Base-by-base conservation (phyloP, 1,139 yeast species). In the Candida pseudoviswanathii region DNA sequence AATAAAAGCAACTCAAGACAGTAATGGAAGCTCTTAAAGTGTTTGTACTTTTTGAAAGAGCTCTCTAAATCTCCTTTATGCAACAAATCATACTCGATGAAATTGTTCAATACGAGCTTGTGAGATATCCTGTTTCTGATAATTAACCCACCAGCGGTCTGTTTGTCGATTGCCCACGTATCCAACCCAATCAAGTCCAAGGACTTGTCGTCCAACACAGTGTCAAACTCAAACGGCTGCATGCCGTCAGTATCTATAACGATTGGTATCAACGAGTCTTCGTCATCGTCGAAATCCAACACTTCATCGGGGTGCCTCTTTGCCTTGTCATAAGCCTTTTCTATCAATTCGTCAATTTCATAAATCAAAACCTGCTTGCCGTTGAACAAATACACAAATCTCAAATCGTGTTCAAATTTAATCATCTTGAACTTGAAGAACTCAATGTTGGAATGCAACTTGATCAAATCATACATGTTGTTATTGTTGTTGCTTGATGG, bases 1-100 rank as follows among this genome's bases (percentile, higher is more conserved):
- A 71, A 75, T 8, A 76, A 60, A 7, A 76, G 57, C 26, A 76
- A 58, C 51, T 76, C 81, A 37, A 76, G 61, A 46, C 79, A 72
- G 53, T 74, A 75, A 39, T 63, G 57, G 51, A 70, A 76, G 50
- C 67, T 70, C 8, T 61, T 54, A 56, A 73, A 74, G 6, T 51
- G 47, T 22, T 58, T 50, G 51, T 71, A 75, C 48, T 67, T 70
- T 8, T 52, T 50, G 40, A 48, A 62, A 51, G 45, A 68, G 59
- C 30, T 53, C 44, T 51, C 54, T 39, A 54, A 52, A 16, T 57
- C 58, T 3, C 58, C 52, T 11, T 61, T 60, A 30, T 64, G 66
- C n/a, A 64, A 50, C 40, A 76, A 60, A 53, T 73, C 78, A 50
- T 66, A 66, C 51, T 73, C 77, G 41, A 76, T 69, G 49, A 76